phyloP scores from a whole-genome alignment of 108 stramenopile genomes.

The Nitzschia palea region DNA sequence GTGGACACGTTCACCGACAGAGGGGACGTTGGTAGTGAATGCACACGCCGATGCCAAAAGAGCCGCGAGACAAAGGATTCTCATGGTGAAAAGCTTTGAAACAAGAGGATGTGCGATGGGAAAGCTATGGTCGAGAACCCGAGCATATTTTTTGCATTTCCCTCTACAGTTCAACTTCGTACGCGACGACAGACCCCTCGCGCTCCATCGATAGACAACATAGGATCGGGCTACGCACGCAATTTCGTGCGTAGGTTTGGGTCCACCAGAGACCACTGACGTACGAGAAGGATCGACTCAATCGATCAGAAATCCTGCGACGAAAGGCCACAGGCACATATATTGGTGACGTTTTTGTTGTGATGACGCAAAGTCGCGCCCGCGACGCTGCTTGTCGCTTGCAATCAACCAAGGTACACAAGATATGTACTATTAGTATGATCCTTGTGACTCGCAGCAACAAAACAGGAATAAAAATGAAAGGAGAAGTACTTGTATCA shows the following conservation, averaged over 20 bases:
- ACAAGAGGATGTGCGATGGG: constrained; percentile 3
- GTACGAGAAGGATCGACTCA: neutral
- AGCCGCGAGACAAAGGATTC: constrained; percentile 62
- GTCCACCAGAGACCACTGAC: neutral
- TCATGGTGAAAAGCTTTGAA: constrained; percentile 45
- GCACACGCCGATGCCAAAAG: constrained; percentile 67
- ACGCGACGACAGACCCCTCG: constrained; percentile 8
- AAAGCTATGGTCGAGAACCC: constrained; percentile 4
- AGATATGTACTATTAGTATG: too few species aligned
- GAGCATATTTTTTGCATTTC: constrained; percentile 8
- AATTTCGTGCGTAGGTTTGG: neutral
- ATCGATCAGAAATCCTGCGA: too few species aligned
- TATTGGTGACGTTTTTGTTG: too few species aligned
- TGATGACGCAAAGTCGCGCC: too few species aligned
- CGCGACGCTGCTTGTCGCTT: too few species aligned
- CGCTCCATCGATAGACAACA: too few species aligned
- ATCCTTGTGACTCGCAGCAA: too few species aligned
- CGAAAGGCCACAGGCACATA: too few species aligned
- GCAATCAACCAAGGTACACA: too few species aligned
- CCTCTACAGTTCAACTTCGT: neutral
- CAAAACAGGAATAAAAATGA: too few species aligned
- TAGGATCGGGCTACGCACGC: constrained; percentile 5
- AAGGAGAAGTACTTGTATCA: too few species aligned
- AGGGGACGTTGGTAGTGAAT: constrained; percentile 54
- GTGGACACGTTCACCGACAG: constrained; percentile 42